phyloP scores from a whole-genome alignment of 129 eudicot genomes.

The Flaveria ramosissima region DNA sequence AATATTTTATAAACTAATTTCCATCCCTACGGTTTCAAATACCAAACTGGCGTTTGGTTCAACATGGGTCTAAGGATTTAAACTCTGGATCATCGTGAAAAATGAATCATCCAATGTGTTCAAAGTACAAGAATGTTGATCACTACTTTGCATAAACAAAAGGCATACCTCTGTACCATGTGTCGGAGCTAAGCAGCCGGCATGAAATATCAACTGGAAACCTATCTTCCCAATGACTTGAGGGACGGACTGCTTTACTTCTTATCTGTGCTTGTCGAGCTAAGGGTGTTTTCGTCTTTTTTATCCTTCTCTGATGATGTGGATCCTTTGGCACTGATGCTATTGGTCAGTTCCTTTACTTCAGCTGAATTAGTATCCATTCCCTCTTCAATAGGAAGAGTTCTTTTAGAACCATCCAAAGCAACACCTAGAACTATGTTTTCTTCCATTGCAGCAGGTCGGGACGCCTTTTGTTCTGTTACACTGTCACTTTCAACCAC shows the following conservation, averaged over 20 bases:
- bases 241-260: conserved; percentile 11
- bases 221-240: conserved; percentile 13
- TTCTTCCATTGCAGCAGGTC: conserved; percentile 61
- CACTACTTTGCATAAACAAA: conserved; percentile 8
- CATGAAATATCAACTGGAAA: not conserved
- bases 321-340: conserved; percentile 40
- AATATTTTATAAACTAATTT: conserved; percentile 1
- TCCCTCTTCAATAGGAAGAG: conserved; percentile 87
- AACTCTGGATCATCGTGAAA: conserved; percentile 13
- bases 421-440: conserved; percentile 94
- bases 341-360: conserved; percentile 53
- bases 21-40: not conserved
- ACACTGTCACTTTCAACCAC: conserved; percentile 37
- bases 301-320: conserved; percentile 55
- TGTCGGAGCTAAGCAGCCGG: not conserved
- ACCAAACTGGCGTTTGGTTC: conserved; percentile 1
- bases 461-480: conserved; percentile 40
- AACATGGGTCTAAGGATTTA: not conserved
- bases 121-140: not conserved
- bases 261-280: conserved; percentile 41
- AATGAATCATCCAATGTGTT: conserved; percentile 21
- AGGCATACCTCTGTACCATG: conserved; percentile 9
- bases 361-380: conserved; percentile 46
- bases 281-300: conserved; percentile 41
- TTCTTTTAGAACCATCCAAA: conserved; percentile 87